Evolutionary conservation across 163 green algal species (phyloP).

Genomic region (Scenedesmus sp.): DNA sequence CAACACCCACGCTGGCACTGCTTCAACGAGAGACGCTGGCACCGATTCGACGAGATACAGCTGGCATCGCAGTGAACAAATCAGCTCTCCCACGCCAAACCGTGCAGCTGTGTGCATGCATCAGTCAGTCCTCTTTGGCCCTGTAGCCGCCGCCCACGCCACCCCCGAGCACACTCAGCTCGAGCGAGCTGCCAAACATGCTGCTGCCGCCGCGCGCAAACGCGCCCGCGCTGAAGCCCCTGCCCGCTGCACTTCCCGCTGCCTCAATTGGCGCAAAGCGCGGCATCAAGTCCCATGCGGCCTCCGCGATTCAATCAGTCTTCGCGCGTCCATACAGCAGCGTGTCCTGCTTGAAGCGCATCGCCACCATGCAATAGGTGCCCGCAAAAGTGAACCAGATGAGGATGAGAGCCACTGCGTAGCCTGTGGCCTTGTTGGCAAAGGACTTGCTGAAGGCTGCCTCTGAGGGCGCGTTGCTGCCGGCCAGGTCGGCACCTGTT

Average conservation of each 20-base stretch:
- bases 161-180: constrained; percentile 24
- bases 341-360: constrained; percentile 50
- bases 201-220: not conserved
- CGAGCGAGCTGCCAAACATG: not conserved
- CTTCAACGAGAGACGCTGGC: too few species aligned
- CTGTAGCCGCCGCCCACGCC: not conserved
- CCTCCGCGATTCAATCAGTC: constrained; percentile 48
- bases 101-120: not conserved
- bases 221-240: not conserved
- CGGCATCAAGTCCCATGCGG: constrained; percentile 38
- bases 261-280: constrained; percentile 40
- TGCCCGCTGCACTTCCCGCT: not conserved
- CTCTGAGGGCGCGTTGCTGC: not conserved
- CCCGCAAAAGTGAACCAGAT: constrained; percentile 47
- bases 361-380: constrained; percentile 38
- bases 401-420: constrained; percentile 25
- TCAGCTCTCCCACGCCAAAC: not conserved
- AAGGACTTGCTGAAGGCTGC: constrained; percentile 19
- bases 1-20: too few species aligned
- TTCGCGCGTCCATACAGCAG: constrained; percentile 46
- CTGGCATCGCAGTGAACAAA: not conserved
- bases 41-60: too few species aligned
- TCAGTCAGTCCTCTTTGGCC: constrained; percentile 8
- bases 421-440: constrained; percentile 41
- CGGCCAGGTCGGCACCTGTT: not conserved